A percentile compares a stretch with the other conserved stretches of the same genome.
Conservation (phyloP, 1,284 basidiomycete species). For the Cutaneotrichosporon sp. region DNA sequence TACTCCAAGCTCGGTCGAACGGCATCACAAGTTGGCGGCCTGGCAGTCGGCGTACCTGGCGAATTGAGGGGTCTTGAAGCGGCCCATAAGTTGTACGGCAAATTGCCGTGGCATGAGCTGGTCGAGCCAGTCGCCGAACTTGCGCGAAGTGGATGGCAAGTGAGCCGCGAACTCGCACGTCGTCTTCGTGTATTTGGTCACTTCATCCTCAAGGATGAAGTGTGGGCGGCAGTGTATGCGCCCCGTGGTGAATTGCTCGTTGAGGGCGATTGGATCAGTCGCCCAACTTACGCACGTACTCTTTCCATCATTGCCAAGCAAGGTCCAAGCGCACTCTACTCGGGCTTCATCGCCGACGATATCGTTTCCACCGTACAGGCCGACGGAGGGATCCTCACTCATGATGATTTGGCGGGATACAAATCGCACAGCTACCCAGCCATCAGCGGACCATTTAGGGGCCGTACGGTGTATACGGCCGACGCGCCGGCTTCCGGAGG, state of each 20-base stretch:
- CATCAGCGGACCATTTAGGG: constrained; percentile 70
- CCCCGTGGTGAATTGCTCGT: constrained; percentile 68
- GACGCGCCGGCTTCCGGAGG: constrained; percentile 66
- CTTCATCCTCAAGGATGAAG: constrained; percentile 71
- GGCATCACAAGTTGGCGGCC: constrained; percentile 67
- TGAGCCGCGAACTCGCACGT: constrained; percentile 69
- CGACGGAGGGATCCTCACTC: constrained; percentile 46
- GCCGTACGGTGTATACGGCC: constrained; percentile 77
- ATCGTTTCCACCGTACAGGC: constrained; percentile 40
- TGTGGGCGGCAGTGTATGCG: constrained; percentile 78
- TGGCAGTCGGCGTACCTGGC: constrained; percentile 79
- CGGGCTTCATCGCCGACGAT: constrained; percentile 48
- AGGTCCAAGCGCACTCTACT: constrained; percentile 49
- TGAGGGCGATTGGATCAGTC: constrained; percentile 70
- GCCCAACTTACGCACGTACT: constrained; percentile 59
- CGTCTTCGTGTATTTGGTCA: constrained; percentile 62
- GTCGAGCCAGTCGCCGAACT: constrained; percentile 72
- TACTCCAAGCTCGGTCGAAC: constrained; percentile 71
- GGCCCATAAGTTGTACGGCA: constrained; percentile 52
- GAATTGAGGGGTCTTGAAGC: constrained; percentile 70
- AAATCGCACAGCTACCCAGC: constrained; percentile 69
- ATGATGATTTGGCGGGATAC: constrained; percentile 58
- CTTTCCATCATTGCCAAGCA: constrained; percentile 46
- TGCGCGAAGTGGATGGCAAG: constrained; percentile 69
- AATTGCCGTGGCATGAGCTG: constrained; percentile 70